Base-by-base conservation (phyloP, 768 basidiomycete genomes). In the Rhodotorula diobovata region DNA sequence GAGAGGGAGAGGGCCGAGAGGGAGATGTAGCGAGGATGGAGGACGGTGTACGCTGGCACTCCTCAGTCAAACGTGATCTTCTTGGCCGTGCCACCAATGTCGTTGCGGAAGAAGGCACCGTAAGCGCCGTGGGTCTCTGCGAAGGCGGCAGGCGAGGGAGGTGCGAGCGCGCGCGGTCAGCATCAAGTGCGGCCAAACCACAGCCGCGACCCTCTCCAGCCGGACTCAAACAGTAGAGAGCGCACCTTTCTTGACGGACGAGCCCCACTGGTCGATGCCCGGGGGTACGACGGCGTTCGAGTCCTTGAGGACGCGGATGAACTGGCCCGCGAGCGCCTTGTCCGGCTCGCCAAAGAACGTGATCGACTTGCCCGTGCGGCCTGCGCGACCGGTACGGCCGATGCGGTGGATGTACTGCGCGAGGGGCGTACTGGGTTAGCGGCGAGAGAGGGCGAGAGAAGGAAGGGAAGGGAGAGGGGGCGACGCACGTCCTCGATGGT, bases 281-380 rank as follows among this genome's bases (percentile, higher is more conserved):
- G 89, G 87, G 59, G 88, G 86, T 21, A 83, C 79, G 67, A 89
- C 86, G 73, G 90, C 91, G 41, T 89, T 91, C 56, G 89, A 89
- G 80, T 98, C 96, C 63, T 89, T 83, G 65, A 98, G 84, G 51
- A 99, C 91, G 15, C 90, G 85, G 75, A 92, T 93, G 66, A 97
- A 85, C 80, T 97, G 95, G 15, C 96, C 96, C 15, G 96, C 73
- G 65, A 75, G 78, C 16, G 74, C 74, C 57, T 77, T 77, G 51
- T 87, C 82, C 64, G 91, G 90, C 11, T 94, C 94, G 1, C 95
- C 97, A 82, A 97, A 98, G 84, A 96, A 97, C 32, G 95, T 98
- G 77, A 96, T 88, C 32, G 91, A 90, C 80, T 91, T 91, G 66
- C 95, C 95, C 50, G 83, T 86, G 79, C 89, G 87, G 20, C 94